A percentile compares a stretch with the other conserved stretches of the same genome.
Evolutionary conservation across 2,329 filamentous ascomycete species (phyloP).

Genomic region (Malbranchea zuffiana): DNA sequence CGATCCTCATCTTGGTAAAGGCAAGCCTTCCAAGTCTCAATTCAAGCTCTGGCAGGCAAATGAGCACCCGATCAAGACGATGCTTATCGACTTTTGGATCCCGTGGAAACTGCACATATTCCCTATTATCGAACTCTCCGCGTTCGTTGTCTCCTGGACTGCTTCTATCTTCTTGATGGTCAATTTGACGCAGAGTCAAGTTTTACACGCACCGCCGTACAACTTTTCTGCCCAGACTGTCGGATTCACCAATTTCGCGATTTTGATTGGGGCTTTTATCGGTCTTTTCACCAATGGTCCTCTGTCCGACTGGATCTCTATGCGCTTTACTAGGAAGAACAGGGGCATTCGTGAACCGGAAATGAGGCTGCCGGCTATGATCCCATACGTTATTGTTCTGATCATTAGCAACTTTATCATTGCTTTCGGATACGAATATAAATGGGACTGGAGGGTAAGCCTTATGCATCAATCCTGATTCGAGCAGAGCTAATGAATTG

Average conservation of each 20-base stretch:
- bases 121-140: conserved; percentile 52
- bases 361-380: conserved; percentile 47
- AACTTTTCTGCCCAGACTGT: conserved; percentile 41
- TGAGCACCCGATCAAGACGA: conserved; percentile 32
- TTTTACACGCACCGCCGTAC: conserved; percentile 46
- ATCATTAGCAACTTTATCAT: conserved; percentile 49
- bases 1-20: conserved; percentile 47
- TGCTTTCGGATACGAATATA: conserved; percentile 42
- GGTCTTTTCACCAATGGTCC: conserved; percentile 46
- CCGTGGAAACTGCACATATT: conserved; percentile 53
- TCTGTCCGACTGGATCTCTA: conserved; percentile 47
- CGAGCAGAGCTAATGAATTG: background rate
- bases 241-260: conserved; percentile 48
- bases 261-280: conserved; percentile 44
- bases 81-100: conserved; percentile 47
- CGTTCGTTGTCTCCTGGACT: conserved; percentile 52
- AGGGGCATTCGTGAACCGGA: conserved; percentile 47
- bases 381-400: conserved; percentile 48
- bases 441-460: conserved; percentile 44
- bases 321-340: conserved; percentile 43
- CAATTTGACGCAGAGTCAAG: conserved; percentile 50
- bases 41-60: conserved; percentile 45
- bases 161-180: conserved; percentile 48
- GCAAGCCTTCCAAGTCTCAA: conserved; percentile 45
- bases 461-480: background rate